These are phyloP conservation scores for Rhododendron molle DNA, from an alignment of 148 eudicot species.

Conservation along the genomic window DNA sequence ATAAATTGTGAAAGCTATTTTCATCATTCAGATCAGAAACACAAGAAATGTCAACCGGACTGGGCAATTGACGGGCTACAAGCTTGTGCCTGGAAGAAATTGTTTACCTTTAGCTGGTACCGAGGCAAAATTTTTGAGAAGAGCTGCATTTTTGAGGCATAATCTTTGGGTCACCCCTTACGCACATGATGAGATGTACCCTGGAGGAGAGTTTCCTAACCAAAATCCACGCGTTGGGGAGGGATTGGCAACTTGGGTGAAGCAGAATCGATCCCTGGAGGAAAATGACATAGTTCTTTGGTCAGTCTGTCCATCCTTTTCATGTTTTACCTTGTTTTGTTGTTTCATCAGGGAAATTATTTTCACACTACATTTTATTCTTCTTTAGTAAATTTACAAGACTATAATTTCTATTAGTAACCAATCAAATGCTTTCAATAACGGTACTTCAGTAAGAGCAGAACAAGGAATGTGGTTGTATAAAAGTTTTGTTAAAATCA, in stretches of 20 bases:
- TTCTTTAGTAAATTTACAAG: background rate
- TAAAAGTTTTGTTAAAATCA: background rate
- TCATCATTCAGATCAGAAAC: constrained; percentile 60
- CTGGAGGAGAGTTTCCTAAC: constrained; percentile 97
- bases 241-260: constrained; percentile 91
- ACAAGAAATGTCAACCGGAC: constrained; percentile 89
- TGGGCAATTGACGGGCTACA: constrained; percentile 93
- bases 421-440: background rate
- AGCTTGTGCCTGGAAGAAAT: constrained; percentile 81
- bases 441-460: background rate
- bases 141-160: constrained; percentile 96
- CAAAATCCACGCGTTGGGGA: constrained; percentile 98
- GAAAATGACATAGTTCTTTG: constrained; percentile 94
- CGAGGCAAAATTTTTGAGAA: constrained; percentile 87
- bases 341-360: background rate
- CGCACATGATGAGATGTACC: constrained; percentile 72
- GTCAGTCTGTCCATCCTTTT: constrained; percentile 30
- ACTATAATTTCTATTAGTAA: background rate
- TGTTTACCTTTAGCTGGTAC: constrained; percentile 90
- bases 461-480: background rate
- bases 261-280: constrained; percentile 81
- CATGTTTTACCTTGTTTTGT: background rate
- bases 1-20: background rate
- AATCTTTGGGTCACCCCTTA: constrained; percentile 93
- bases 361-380: background rate